Base-by-base conservation (phyloP, 306 rosid genomes). In the Cyamopsis tetragonoloba region DNA sequence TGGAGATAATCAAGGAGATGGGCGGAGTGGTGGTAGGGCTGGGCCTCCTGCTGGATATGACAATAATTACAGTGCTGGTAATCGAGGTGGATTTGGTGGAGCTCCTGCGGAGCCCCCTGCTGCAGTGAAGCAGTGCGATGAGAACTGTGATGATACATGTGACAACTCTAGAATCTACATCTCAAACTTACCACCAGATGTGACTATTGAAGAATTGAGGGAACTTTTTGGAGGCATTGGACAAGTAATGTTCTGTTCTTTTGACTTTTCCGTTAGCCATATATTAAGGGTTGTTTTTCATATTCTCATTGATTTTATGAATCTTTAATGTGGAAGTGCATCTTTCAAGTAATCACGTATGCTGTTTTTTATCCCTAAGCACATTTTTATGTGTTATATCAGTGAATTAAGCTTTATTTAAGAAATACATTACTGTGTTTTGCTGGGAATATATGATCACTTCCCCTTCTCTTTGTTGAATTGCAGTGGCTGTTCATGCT, bases 221-320 rank as follows among this genome's bases (percentile, higher is more conserved):
- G 84, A 85, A 3, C 96, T 95, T 60, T 95, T 95, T 85, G 96
- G 99, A 57, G 97, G 99, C 85, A 95, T 95, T 88, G 99, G 99
- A 77, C 96, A 88, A 81, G 99, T 95, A 90, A 83, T 71, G 62
- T 76, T 70, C 77, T 61, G 48, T 47, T 78, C 79, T 58, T 18
- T 80, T 72, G 71, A 56, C 73, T 38, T 59, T 26, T 66, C 17
- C 1, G 9, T 7, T 57, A 35, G 13, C 76, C 74, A 23, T 62
- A 62, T 56, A 8, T 59, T 17, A 4, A 26, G 55, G 54, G 5
- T 34, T 60, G 20, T 28, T 26, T 26, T 28, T 7, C 27, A 12
- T 12, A 13, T 49, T 35, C 57, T 61, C 4, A 30, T 10, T 74
- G 13, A n/a, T n/a, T n/a, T n/a, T n/a, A 6, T 3, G 63, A 41